phyloP scores from a whole-genome alignment of 305 asterid species.

The Fraxinus latifolia region DNA sequence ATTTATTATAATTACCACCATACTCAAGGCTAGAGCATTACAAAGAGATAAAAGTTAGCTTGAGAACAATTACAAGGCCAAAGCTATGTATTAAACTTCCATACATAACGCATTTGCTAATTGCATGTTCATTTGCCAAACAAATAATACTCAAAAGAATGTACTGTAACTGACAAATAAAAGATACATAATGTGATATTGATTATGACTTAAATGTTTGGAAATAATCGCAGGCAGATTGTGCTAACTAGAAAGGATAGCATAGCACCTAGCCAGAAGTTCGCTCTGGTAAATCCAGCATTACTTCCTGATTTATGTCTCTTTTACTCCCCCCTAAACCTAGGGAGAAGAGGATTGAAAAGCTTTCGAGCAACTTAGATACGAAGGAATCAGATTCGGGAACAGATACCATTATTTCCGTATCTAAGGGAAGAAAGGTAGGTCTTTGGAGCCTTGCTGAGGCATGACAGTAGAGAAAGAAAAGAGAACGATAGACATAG shows the following conservation, averaged over 20 bases:
- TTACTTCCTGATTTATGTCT: background rate
- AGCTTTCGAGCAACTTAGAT: background rate
- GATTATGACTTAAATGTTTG: background rate
- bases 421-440: background rate
- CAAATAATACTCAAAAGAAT: background rate
- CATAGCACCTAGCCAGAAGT: background rate
- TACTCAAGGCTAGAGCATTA: background rate
- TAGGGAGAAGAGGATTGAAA: background rate
- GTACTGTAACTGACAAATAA: background rate
- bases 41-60: conserved; percentile 9
- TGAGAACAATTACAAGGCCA: background rate
- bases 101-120: background rate
- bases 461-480: background rate
- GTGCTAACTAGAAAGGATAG: background rate
- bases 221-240: background rate
- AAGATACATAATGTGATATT: background rate
- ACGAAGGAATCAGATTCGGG: background rate
- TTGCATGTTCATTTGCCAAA: background rate
- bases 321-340: background rate
- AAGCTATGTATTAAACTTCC: background rate
- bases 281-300: background rate
- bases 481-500: background rate
- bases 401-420: background rate
- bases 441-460: background rate
- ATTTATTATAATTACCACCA: conserved; percentile 19